Conservation (phyloP, 805 yeast species). For the Candida lessepsii region DNA sequence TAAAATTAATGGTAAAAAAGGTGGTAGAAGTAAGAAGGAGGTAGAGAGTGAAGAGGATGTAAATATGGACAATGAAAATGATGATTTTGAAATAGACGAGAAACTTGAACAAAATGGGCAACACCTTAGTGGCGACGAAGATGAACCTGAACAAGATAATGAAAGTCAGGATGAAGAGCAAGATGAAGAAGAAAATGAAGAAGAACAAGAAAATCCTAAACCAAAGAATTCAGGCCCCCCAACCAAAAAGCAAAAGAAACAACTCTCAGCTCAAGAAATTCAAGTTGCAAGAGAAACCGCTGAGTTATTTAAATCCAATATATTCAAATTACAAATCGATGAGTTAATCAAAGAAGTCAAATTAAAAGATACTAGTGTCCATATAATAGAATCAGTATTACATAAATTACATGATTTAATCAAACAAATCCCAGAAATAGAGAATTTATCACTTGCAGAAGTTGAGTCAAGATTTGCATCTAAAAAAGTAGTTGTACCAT, state of each 20-base stretch:
- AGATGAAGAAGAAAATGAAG: slow-evolving; percentile 17
- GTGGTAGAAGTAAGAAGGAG: background rate
- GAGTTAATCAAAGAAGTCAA: slow-evolving; percentile 81
- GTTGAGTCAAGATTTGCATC: slow-evolving; percentile 54
- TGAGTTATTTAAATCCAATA: slow-evolving; percentile 90
- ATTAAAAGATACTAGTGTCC: slow-evolving; percentile 65
- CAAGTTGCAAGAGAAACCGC: slow-evolving; percentile 93
- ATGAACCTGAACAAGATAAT: background rate
- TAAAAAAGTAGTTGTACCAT: slow-evolving; percentile 67
- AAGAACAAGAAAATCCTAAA: background rate
- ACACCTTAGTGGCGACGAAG: too few species aligned
- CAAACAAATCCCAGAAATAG: slow-evolving; percentile 58
- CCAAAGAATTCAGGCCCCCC: slow-evolving; percentile 19
- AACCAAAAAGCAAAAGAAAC: slow-evolving; percentile 35
- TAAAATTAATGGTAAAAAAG: too few species aligned
- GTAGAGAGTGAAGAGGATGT: background rate
- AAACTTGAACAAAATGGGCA: too few species aligned
- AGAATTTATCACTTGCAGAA: slow-evolving; percentile 52
- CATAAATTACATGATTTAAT: slow-evolving; percentile 71
- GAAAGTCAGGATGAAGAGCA: slow-evolving; percentile 3
- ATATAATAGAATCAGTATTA: slow-evolving; percentile 68
- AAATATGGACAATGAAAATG: background rate
- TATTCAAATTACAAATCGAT: slow-evolving; percentile 92
- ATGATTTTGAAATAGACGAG: too few species aligned
- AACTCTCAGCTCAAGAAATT: slow-evolving; percentile 72